Evolutionary conservation across 345 rosid genomes (phyloP).

Genomic region (Eucalyptus fibrosa): DNA sequence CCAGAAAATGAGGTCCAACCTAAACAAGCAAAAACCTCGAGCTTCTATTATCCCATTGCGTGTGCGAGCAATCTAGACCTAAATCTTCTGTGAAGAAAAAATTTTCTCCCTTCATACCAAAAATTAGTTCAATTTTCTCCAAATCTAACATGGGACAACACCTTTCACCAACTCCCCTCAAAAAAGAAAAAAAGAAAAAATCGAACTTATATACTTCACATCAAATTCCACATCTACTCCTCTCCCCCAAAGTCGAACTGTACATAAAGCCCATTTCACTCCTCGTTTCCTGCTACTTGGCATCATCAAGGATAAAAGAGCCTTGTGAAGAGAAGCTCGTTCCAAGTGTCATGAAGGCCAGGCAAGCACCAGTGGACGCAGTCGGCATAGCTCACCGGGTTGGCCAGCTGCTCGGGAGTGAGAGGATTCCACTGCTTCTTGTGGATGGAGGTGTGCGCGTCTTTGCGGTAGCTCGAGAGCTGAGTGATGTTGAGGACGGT

Average conservation of each 20-base stretch:
- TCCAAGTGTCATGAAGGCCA: constrained; percentile 91
- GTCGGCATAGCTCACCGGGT: constrained; percentile 77
- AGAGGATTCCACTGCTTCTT: constrained; percentile 81
- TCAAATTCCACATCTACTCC: neutral
- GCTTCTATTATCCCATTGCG: neutral
- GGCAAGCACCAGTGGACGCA: constrained; percentile 99
- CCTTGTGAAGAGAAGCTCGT: constrained; percentile 57
- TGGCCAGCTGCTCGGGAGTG: constrained; percentile 63
- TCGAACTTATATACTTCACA: neutral
- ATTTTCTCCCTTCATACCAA: neutral
- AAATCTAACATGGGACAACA: neutral
- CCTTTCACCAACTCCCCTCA: too few relatives aligned
- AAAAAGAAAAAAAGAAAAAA: neutral
- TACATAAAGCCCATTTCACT: neutral
- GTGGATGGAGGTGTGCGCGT: constrained; percentile 79
- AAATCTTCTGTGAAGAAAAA: too few relatives aligned
- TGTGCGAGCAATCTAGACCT: neutral
- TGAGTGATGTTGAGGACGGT: constrained; percentile 60
- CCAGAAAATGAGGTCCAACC: neutral
- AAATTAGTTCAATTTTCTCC: neutral
- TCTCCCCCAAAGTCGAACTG: neutral
- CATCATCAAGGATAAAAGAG: neutral
- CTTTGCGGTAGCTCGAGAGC: constrained; percentile 77
- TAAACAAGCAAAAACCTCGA: neutral
- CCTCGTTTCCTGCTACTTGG: neutral